These are phyloP conservation scores for Cubamyces lactineus DNA, from an alignment of 768 basidiomycete species.

Conservation along the genomic window DNA sequence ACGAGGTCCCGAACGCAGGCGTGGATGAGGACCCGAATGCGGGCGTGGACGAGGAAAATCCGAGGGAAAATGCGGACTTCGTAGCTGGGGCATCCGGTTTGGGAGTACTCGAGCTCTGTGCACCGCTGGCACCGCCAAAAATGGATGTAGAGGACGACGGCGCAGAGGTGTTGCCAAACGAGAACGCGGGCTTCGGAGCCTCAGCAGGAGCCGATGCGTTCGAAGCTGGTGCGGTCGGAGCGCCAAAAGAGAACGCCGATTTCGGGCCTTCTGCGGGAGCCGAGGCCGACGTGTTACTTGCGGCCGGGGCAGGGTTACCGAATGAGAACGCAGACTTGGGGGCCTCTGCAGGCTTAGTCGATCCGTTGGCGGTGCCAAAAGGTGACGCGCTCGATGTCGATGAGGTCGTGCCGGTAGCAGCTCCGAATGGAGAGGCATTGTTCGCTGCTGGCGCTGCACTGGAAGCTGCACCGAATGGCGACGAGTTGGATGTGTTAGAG, in stretches of 20 bases:
- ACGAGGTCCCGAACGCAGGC: not conserved
- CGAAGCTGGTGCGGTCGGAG: not conserved
- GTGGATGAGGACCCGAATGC: not conserved
- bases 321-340: slow-evolving; percentile 23
- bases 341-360: slow-evolving; percentile 19
- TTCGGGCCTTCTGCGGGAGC: slow-evolving; percentile 17
- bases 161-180: slow-evolving; percentile 4
- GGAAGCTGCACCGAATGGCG: slow-evolving; percentile 6
- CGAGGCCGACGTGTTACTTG: not conserved
- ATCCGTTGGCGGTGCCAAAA: not conserved
- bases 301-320: slow-evolving; percentile 8
- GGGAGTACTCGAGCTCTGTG: slow-evolving; percentile 2
- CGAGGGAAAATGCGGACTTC: slow-evolving; percentile 4
- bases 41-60: not conserved
- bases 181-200: slow-evolving; percentile 14
- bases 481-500: slow-evolving; percentile 3
- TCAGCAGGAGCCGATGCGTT: not conserved
- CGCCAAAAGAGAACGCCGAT: slow-evolving; percentile 22
- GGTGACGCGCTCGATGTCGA: not conserved
- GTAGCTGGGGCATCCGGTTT: not conserved
- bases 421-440: slow-evolving; percentile 11
- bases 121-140: not conserved
- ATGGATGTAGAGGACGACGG: not conserved
- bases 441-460: not conserved
- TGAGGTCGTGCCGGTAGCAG: not conserved